These are phyloP conservation scores for Obba rivulosa DNA, from an alignment of 768 basidiomycete species.

Conservation along the genomic window DNA sequence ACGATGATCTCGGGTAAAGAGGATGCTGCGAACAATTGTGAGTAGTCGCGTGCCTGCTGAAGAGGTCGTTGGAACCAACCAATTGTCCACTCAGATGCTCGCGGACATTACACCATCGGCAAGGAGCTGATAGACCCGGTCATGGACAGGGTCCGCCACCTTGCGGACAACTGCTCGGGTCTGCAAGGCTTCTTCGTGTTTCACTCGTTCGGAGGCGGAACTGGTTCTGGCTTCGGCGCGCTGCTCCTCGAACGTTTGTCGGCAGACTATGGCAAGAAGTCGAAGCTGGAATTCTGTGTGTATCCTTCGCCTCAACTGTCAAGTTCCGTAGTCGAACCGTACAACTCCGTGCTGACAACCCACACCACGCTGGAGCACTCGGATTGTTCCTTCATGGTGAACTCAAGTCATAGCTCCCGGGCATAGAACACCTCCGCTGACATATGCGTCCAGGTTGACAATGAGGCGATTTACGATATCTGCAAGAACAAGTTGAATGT, in stretches of 20 bases:
- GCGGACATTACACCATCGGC: slow-evolving; percentile 97
- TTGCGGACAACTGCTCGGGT: slow-evolving; percentile 94
- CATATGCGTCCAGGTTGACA: slow-evolving; percentile 67
- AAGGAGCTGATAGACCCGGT: slow-evolving; percentile 97
- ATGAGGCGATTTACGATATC: slow-evolving; percentile 99
- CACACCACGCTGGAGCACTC: slow-evolving; percentile 99
- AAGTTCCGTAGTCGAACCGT: slow-evolving; percentile 96
- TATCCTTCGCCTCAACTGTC: slow-evolving; percentile 93
- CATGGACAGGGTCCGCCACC: slow-evolving; percentile 90
- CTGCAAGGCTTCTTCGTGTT: slow-evolving; percentile 99
- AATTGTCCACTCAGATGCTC: slow-evolving; percentile 62
- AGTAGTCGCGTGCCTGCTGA: slow-evolving; percentile 19
- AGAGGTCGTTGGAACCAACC: background rate
- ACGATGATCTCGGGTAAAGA: slow-evolving; percentile 97
- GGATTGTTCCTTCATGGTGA: slow-evolving; percentile 98
- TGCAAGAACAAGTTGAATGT: slow-evolving; percentile 95
- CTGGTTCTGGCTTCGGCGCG: slow-evolving; percentile 97
- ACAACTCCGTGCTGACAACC: slow-evolving; percentile 95
- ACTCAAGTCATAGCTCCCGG: slow-evolving; percentile 9
- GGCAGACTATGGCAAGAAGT: slow-evolving; percentile 98
- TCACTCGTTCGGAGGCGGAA: slow-evolving; percentile 99
- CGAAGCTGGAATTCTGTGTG: slow-evolving; percentile 96
- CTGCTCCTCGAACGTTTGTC: slow-evolving; percentile 93
- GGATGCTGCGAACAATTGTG: slow-evolving; percentile 99
- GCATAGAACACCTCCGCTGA: background rate